Evolutionary conservation across 2,329 filamentous ascomycete genomes (phyloP), one percentile per base, ranked within the genome.

Genomic region (Pochonia chlamydosporia): DNA sequence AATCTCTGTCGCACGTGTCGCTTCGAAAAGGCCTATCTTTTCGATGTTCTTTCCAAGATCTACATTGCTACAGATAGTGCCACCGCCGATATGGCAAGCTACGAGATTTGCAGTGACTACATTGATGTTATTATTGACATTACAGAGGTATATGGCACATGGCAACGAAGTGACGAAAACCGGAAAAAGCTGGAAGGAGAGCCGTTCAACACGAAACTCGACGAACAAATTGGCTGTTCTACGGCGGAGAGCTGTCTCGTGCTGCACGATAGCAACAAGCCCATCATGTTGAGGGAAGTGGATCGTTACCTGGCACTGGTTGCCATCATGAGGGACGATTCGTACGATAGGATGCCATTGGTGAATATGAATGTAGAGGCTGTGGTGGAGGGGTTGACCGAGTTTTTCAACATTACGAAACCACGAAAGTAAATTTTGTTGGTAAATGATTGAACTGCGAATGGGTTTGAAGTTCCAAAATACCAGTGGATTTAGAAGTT

Each of bases 121-220:
- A 96, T 99, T 57, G 93, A 99, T 65, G 90, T 97, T 51, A 95
- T 99, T 52, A 92, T 97, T 49, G 93, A 99, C 64, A 87, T 97
- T 46, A 93, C 89, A 24, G 92, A 97, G 63, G 85, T 99, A 33
- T 99, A 96, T 62, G 92, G 91, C 46, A 78, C 74, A 40, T 97
- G 83, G 78, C 70, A 74, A 43, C 74, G 81, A 7, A 74, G 75
- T 24, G 70, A 75, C 21, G 70, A 74, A 18, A 79, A 80, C 52
- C 73, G 75, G 23, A 72, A 75, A 43, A 65, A 66, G 20, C 71
- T 85, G 5, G 81, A 85, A 62, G 78, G 73, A 2, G 71, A 76
- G 42, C 79, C 79, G 1, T 82, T 79, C 77, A 76, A 75, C 51
- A 74, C 79, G 59, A 76, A 73, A 51, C 69, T 85, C 4, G 79